Evolutionary conservation across 2,329 filamentous ascomycete species (phyloP), one percentile per base, ranked within the genome.

Genomic region (Dendryphion nanum): DNA sequence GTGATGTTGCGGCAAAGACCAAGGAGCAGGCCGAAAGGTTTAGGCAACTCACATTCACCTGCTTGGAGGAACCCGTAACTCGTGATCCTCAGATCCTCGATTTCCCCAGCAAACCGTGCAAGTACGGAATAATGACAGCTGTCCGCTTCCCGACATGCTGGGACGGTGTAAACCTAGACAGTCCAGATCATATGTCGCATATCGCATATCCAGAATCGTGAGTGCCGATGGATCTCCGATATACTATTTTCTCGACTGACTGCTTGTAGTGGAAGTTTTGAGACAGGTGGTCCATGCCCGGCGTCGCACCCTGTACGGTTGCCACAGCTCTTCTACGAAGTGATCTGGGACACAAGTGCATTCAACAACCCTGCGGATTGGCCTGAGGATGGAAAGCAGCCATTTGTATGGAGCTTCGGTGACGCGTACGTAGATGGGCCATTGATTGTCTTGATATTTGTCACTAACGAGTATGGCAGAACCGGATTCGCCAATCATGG

Each of bases 221-320:
- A n/a, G 23, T 26, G 3, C 10, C 23, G 10, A 8, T n/a, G n/a
- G n/a, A n/a, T 26, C 13, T 6, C 6, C n/a, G 21, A 17, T 14
- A 26, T 13, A 2, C 50, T 43, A 18, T 50, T 32, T 33, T 4
- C 8, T 47, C 51, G 28, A 51, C 3, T 56, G 53, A 32, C 51
- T 45, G 1, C 23, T 10, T 26, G 61, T 30, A 60, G 39, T 20
- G 53, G 51, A 8, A 45, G 39, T 12, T 55, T 57, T 24, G 52
- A 53, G 16, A 41, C 46, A 13, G 48, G 47, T 13, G 75, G 75
- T 37, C 74, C 75, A 54, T 79, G 77, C 49, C 76, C 76, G 0
- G 23, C 55, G 1, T 59, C 35, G 5, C 76, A 80, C 51, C 77
- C 76, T 1, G 53, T 57, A 2, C 42, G 50, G 10, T 48, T 53